Evolutionary conservation across 2,329 filamentous ascomycete species (phyloP).

Genomic region (Botrytis deweyae): DNA sequence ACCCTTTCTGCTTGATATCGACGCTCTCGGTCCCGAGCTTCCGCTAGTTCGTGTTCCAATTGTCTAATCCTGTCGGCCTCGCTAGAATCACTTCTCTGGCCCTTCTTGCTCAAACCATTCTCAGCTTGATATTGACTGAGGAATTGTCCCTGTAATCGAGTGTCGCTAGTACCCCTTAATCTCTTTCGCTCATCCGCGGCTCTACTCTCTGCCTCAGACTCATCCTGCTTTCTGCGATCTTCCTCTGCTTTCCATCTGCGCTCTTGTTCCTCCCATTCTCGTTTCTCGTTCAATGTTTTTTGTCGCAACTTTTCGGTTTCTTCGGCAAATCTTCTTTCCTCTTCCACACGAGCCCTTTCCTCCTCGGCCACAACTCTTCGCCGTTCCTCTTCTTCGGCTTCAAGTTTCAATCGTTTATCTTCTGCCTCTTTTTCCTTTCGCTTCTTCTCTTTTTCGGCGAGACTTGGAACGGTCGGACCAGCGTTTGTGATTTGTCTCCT

Average conservation of each 20-base stretch:
- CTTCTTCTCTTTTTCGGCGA: constrained; percentile 79
- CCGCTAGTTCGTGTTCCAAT: constrained; percentile 70
- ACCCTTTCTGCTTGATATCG: constrained; percentile 62
- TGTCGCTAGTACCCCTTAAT: constrained; percentile 60
- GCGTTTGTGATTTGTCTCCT: constrained; percentile 89
- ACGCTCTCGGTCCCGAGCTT: constrained; percentile 65
- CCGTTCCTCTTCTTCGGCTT: constrained; percentile 54
- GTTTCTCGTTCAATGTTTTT: constrained; percentile 65
- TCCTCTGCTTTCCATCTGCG: constrained; percentile 75
- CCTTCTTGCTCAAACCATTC: constrained; percentile 48
- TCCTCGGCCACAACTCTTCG: constrained; percentile 55
- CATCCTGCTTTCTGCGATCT: constrained; percentile 67
- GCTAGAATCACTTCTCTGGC: constrained; percentile 42
- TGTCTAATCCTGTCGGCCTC: constrained; percentile 73
- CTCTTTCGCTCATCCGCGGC: constrained; percentile 65
- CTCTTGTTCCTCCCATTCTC: constrained; percentile 76
- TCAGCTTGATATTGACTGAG: constrained; percentile 83
- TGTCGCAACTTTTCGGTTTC: constrained; percentile 58
- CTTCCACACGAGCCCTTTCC: constrained; percentile 57
- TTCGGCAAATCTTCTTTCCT: constrained; percentile 66
- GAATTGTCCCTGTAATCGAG: constrained; percentile 75
- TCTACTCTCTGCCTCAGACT: constrained; percentile 68
- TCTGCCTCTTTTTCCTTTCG: constrained; percentile 57
- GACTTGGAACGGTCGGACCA: constrained; percentile 72
- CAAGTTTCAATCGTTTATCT: constrained; percentile 57